Evolutionary conservation across 345 rosid genomes (phyloP).

Genomic region (Rubroshorea leprosula): DNA sequence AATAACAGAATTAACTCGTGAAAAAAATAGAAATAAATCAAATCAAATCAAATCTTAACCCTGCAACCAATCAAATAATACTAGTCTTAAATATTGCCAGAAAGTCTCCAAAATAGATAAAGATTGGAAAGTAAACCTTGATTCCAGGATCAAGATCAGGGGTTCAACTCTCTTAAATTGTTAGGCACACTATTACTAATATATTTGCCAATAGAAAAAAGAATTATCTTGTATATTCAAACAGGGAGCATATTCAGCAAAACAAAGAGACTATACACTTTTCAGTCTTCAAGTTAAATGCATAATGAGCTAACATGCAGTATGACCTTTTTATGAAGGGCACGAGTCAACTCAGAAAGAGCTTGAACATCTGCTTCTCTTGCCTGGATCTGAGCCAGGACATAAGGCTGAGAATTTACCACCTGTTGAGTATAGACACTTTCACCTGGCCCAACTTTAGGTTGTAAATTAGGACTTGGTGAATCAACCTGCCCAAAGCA

Average conservation of each 20-base stretch:
- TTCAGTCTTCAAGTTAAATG: not conserved
- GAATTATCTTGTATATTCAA: no score
- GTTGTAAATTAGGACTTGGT: constrained; percentile 35
- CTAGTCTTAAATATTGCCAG: no score
- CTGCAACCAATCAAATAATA: no score
- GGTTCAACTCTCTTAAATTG: no score
- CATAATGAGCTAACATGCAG: constrained; percentile 13
- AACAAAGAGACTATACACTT: not conserved
- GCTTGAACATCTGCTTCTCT: constrained; percentile 59
- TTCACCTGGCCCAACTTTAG: constrained; percentile 31
- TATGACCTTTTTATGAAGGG: constrained; percentile 52
- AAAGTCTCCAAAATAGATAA: no score
- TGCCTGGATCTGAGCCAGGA: constrained; percentile 35
- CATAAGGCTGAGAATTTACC: constrained; percentile 34
- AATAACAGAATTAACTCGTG: not conserved
- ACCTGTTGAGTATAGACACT: constrained; percentile 29
- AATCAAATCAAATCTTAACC: no score
- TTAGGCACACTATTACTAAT: no score
- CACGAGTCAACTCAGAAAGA: constrained; percentile 48
- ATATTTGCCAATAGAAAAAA: no score
- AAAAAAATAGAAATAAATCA: no score
- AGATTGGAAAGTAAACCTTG: no score
- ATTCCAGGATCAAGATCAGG: no score
- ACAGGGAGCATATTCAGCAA: not conserved
- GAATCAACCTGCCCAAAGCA: constrained; percentile 39